Conservation (phyloP, 192 early-diverging fungal species). For the Endogone sp. region DNA sequence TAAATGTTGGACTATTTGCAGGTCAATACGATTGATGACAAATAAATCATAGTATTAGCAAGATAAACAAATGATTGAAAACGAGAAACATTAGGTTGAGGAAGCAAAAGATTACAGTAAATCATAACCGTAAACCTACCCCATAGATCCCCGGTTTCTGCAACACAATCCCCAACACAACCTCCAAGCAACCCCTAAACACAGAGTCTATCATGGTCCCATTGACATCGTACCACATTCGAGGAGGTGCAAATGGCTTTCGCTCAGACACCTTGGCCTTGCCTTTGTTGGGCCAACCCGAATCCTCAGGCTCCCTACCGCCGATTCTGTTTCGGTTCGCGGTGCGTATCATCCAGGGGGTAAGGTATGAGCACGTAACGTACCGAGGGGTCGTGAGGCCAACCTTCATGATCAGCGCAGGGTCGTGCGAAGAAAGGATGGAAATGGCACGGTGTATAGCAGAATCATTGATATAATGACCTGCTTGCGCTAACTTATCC, state of each 20-base stretch:
- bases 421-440: constrained; percentile 6
- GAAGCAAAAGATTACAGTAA: no score
- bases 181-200: constrained; percentile 23
- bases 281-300: background rate
- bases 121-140: constrained; percentile 4
- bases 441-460: background rate
- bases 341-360: background rate
- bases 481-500: no score
- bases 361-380: constrained; percentile 8
- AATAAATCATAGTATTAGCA: no score
- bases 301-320: constrained; percentile 4
- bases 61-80: no score
- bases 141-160: constrained; percentile 21
- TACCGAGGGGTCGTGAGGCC: constrained; percentile 7
- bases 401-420: constrained; percentile 14
- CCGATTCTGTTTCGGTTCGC: background rate
- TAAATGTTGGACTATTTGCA: constrained; percentile 18
- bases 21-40: no score
- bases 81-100: no score
- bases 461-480: background rate
- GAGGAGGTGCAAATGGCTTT: background rate
- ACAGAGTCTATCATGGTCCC: constrained; percentile 22
- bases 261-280: constrained; percentile 1
- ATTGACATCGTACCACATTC: constrained; percentile 31
- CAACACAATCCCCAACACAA: constrained; percentile 15